Evolutionary conservation across 129 eudicot species (phyloP).

Genomic region (Erigeron canadensis): DNA sequence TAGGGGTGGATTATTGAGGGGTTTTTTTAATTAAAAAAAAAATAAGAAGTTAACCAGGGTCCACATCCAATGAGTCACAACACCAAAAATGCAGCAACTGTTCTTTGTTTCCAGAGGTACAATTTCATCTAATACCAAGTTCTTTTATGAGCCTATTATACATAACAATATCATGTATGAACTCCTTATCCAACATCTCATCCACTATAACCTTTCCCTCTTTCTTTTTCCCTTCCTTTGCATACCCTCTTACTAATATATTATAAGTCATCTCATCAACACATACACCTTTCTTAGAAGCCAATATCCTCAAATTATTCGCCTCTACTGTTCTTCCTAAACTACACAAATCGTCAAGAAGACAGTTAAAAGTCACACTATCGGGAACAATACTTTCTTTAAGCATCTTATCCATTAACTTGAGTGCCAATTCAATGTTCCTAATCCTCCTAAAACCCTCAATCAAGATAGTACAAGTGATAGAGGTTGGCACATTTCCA

Average conservation of each 20-base stretch:
- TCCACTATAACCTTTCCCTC: slow-evolving; percentile 71
- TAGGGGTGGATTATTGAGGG: too few relatives aligned
- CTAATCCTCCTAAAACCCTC: slow-evolving; percentile 55
- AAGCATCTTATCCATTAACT: slow-evolving; percentile 62
- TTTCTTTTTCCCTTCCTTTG: slow-evolving; percentile 60
- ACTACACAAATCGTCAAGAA: slow-evolving; percentile 62
- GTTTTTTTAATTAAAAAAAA: too few relatives aligned
- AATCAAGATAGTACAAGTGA: slow-evolving; percentile 68
- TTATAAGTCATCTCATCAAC: slow-evolving; percentile 68
- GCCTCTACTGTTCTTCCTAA: slow-evolving; percentile 55
- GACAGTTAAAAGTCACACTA: slow-evolving; percentile 76
- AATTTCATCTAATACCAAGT: slow-evolving; percentile 40
- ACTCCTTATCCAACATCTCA: slow-evolving; percentile 86
- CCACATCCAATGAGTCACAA: too few relatives aligned
- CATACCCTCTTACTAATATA: slow-evolving; percentile 64
- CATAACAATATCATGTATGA: slow-evolving; percentile 65
- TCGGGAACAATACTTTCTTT: slow-evolving; percentile 62
- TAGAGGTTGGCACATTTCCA: slow-evolving; percentile 64
- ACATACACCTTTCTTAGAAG: slow-evolving; percentile 58
- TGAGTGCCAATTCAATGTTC: slow-evolving; percentile 39
- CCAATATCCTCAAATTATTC: slow-evolving; percentile 63
- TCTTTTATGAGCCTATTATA: slow-evolving; percentile 65
- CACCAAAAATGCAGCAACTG: neutral
- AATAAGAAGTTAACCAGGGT: too few relatives aligned
- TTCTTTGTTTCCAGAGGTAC: neutral